These are phyloP conservation scores for Mycena amicta DNA, from an alignment of 768 basidiomycete genomes.

Conservation along the genomic window DNA sequence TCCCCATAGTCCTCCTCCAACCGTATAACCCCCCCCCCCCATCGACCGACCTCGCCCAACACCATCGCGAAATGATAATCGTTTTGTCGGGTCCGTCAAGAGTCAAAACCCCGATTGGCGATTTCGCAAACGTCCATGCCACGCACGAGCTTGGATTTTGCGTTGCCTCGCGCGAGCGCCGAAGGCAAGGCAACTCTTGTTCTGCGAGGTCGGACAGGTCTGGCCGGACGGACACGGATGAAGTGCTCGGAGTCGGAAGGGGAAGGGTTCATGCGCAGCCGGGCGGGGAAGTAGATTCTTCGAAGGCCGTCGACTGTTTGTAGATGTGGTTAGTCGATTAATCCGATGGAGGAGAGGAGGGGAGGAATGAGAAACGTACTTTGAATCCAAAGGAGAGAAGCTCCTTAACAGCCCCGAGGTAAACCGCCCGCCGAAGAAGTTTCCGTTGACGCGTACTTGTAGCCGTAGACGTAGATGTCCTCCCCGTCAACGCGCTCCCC, in stretches of 20 bases:
- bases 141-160: too few relatives aligned
- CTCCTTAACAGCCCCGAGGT: neutral
- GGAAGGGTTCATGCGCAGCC: neutral
- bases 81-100: too few relatives aligned
- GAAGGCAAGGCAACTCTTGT: neutral
- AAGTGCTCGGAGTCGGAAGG: too few relatives aligned
- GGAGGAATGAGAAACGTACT: neutral
- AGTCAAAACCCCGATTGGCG: too few relatives aligned
- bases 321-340: too few relatives aligned
- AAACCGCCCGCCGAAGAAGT: neutral
- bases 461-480: neutral
- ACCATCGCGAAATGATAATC: too few relatives aligned
- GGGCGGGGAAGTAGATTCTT: neutral
- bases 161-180: too few relatives aligned
- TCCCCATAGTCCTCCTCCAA: too few relatives aligned
- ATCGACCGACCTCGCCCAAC: too few relatives aligned
- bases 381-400: conserved; percentile 6
- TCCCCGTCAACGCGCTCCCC: neutral
- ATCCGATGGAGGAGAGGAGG: neutral
- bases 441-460: neutral
- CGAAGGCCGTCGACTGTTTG: neutral
- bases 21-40: too few relatives aligned
- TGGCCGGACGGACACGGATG: neutral
- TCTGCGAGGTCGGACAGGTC: neutral
- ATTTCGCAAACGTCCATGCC: too few relatives aligned